Evolutionary conservation across 768 basidiomycete species (phyloP).

Genomic region (Suillus bovinus): DNA sequence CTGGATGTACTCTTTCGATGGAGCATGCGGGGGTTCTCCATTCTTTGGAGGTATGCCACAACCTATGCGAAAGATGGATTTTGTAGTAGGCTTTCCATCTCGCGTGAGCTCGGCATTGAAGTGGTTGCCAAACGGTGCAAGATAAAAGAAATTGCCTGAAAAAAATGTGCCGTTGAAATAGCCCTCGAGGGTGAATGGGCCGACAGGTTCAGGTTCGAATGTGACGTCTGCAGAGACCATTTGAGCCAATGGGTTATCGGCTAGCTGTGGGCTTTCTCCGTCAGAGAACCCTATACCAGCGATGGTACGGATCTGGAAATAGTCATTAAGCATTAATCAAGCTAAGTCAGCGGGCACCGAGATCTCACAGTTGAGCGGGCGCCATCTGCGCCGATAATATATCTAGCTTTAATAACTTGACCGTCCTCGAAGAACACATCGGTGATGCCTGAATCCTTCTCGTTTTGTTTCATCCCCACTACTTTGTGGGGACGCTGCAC

Average conservation of each 20-base stretch:
- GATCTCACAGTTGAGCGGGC: slow-evolving; percentile 42
- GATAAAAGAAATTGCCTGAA: slow-evolving; percentile 31
- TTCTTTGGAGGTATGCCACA: slow-evolving; percentile 33
- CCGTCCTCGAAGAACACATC: slow-evolving; percentile 50
- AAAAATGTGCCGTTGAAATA: slow-evolving; percentile 23
- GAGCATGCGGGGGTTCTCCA: slow-evolving; percentile 31
- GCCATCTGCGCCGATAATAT: slow-evolving; percentile 55
- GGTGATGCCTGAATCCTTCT: slow-evolving; percentile 26
- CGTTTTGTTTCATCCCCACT: slow-evolving; percentile 35
- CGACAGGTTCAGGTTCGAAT: slow-evolving; percentile 31
- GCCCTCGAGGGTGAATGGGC: slow-evolving; percentile 5
- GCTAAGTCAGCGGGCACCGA: background rate
- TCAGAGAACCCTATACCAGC: slow-evolving; percentile 45
- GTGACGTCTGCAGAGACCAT: slow-evolving; percentile 50
- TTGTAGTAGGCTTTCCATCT: background rate
- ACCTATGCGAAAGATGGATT: slow-evolving; percentile 38
- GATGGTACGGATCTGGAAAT: slow-evolving; percentile 41
- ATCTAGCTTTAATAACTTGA: slow-evolving; percentile 41
- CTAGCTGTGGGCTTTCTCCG: slow-evolving; percentile 34
- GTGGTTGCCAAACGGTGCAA: slow-evolving; percentile 31
- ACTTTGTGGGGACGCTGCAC: slow-evolving; percentile 41
- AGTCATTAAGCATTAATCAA: background rate
- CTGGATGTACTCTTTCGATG: slow-evolving; percentile 6
- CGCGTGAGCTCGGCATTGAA: background rate
- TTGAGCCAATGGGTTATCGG: slow-evolving; percentile 29